Evolutionary conservation across 305 asterid species (phyloP).

Genomic region (Plantago lanceolata): DNA sequence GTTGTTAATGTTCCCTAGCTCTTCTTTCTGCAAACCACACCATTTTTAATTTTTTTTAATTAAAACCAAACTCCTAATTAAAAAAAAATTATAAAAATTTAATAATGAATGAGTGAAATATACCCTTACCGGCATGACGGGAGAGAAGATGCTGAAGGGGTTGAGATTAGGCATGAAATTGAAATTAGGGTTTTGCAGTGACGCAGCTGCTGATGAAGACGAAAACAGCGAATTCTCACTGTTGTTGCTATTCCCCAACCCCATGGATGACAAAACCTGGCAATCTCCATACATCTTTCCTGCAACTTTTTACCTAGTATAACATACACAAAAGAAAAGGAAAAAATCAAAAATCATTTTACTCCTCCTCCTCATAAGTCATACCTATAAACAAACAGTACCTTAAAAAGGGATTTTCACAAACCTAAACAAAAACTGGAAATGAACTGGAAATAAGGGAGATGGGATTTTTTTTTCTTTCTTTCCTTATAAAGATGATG

Average conservation of each 20-base stretch:
- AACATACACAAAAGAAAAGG: too few relatives aligned
- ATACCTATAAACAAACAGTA: too few relatives aligned
- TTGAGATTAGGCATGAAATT: conserved; percentile 62
- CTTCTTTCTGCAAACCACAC: conserved; percentile 52
- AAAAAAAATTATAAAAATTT: neutral
- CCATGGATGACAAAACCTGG: conserved; percentile 73
- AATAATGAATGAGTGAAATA: neutral
- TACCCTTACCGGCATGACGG: conserved; percentile 54
- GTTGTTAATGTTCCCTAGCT: conserved; percentile 26
- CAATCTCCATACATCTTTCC: conserved; percentile 81
- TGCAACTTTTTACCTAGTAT: neutral
- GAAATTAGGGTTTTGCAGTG: conserved; percentile 59
- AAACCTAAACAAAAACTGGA: neutral
- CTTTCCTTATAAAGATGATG: neutral
- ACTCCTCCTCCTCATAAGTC: too few relatives aligned
- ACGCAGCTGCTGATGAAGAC: conserved; percentile 32
- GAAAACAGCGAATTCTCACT: conserved; percentile 35
- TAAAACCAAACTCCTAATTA: too few relatives aligned
- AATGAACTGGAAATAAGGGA: neutral
- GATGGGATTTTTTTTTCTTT: too few relatives aligned
- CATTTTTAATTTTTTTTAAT: neutral
- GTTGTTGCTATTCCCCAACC: conserved; percentile 32
- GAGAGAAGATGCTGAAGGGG: conserved; percentile 79
- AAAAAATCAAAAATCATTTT: too few relatives aligned
- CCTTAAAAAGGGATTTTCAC: neutral